Conservation (phyloP, 345 rosid genomes). For the Dimocarpus longan region DNA sequence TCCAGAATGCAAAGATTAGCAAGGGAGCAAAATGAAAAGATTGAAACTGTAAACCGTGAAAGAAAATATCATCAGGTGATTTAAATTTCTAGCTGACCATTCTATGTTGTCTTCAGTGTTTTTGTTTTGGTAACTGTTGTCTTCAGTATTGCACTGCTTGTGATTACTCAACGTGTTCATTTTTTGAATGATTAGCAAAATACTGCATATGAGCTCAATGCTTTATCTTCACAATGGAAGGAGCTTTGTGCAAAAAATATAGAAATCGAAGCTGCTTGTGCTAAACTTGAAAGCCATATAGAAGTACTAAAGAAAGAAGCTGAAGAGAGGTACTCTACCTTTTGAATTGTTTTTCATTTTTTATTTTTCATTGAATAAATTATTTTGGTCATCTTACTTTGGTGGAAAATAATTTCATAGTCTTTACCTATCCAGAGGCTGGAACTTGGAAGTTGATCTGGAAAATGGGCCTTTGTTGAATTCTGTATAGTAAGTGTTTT, state of each 20-base stretch:
- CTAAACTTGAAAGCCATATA: constrained; percentile 57
- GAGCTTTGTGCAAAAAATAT: constrained; percentile 86
- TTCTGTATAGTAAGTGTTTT: constrained; percentile 30
- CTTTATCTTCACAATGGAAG: constrained; percentile 89
- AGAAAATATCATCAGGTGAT: constrained; percentile 95
- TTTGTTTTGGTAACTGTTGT: background rate
- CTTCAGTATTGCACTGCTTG: background rate
- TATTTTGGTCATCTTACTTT: constrained; percentile 4
- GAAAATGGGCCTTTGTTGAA: constrained; percentile 52
- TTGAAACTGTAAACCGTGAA: constrained; percentile 90
- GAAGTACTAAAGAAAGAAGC: constrained; percentile 73
- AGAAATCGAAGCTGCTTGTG: constrained; percentile 82
- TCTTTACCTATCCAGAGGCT: constrained; percentile 51
- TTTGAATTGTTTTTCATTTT: constrained; percentile 1
- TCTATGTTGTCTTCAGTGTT: constrained; percentile 5
- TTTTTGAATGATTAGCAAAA: constrained; percentile 61
- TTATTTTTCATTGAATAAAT: background rate
- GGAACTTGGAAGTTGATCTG: constrained; percentile 68
- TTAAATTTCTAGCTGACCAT: constrained; percentile 3
- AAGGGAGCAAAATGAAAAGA: constrained; percentile 75
- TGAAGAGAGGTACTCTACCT: constrained; percentile 58
- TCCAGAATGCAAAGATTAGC: constrained; percentile 82
- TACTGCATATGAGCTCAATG: constrained; percentile 84
- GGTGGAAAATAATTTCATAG: constrained; percentile 23
- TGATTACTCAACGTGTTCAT: constrained; percentile 21